Conservation (phyloP, 2,329 filamentous ascomycete genomes). For the Penicillium expansum region DNA sequence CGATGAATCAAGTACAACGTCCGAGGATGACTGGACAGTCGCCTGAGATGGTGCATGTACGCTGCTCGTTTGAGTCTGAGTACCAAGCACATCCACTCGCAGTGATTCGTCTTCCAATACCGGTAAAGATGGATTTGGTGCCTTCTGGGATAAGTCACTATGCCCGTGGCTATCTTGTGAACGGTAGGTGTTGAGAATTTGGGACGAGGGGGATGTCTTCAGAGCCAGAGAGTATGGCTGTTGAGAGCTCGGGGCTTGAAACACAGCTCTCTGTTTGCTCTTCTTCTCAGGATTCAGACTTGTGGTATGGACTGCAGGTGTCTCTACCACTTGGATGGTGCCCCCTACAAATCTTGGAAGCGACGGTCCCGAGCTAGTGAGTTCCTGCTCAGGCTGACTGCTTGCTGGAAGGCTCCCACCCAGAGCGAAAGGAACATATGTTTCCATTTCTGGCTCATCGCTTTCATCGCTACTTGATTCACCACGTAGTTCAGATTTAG, state of each 20-base stretch:
- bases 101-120: neutral
- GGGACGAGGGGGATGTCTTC: conserved; percentile 36
- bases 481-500: neutral
- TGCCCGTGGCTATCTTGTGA: conserved; percentile 22
- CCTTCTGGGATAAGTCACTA: conserved; percentile 18
- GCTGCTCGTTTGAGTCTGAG: conserved; percentile 26
- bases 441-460: conserved; percentile 38
- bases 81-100: conserved; percentile 20
- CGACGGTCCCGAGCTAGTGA: conserved; percentile 23
- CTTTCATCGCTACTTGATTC: conserved; percentile 24
- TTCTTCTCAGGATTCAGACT: conserved; percentile 1
- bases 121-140: conserved; percentile 7
- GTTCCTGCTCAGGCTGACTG: conserved; percentile 25
- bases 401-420: conserved; percentile 21
- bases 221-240: conserved; percentile 22
- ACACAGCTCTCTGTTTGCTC: neutral
- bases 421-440: conserved; percentile 33
- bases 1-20: conserved; percentile 27
- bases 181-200: conserved; percentile 34
- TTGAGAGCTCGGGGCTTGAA: neutral
- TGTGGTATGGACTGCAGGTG: conserved; percentile 21
- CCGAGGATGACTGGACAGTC: conserved; percentile 17
- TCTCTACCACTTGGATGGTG: conserved; percentile 36
- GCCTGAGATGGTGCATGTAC: conserved; percentile 16
- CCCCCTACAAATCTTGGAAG: conserved; percentile 17